phyloP scores from a whole-genome alignment of 2,329 filamentous ascomycete genomes.

The Cladosporium cucumerinum region DNA sequence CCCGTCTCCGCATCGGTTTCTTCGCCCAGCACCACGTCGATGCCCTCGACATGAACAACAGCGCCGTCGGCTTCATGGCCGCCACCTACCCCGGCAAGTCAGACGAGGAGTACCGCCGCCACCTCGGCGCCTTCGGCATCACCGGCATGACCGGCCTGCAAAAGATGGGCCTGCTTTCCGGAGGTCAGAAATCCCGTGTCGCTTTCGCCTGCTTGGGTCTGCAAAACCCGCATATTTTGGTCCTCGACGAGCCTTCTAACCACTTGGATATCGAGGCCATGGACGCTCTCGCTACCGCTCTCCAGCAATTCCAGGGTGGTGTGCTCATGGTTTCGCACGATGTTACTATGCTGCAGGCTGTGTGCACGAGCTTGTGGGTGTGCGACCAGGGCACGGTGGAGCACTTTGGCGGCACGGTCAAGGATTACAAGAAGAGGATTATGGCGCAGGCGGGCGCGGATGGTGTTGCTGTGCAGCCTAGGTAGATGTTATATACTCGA shows the following conservation, averaged over 20 bases:
- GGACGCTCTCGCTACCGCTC: conserved; percentile 84
- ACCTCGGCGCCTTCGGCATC: conserved; percentile 79
- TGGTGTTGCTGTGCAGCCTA: conserved; percentile 61
- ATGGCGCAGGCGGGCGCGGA: conserved; percentile 80
- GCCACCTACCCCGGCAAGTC: conserved; percentile 84
- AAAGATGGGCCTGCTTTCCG: conserved; percentile 89
- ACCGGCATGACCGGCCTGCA: conserved; percentile 96
- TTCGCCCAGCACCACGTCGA: conserved; percentile 99
- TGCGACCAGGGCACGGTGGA: conserved; percentile 92
- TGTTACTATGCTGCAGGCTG: conserved; percentile 95
- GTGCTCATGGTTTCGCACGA: conserved; percentile 99
- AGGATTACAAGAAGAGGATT: conserved; percentile 97
- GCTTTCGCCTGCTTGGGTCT: conserved; percentile 95
- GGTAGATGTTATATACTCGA: neutral
- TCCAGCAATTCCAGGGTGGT: conserved; percentile 85
- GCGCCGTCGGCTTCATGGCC: conserved; percentile 94
- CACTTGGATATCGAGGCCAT: conserved; percentile 99
- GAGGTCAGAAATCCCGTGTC: conserved; percentile 97
- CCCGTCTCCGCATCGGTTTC: conserved; percentile 86
- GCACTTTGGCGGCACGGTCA: conserved; percentile 92
- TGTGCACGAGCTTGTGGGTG: conserved; percentile 93
- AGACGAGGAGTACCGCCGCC: conserved; percentile 94
- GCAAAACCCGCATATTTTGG: conserved; percentile 92
- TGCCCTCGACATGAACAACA: conserved; percentile 82
- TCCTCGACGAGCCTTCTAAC: conserved; percentile 97